Percentiles rank a stretch among this genome's conserved stretches.
phyloP scores from a whole-genome alignment of 164 flowering plant species.

The Magnolia changhungtana region DNA sequence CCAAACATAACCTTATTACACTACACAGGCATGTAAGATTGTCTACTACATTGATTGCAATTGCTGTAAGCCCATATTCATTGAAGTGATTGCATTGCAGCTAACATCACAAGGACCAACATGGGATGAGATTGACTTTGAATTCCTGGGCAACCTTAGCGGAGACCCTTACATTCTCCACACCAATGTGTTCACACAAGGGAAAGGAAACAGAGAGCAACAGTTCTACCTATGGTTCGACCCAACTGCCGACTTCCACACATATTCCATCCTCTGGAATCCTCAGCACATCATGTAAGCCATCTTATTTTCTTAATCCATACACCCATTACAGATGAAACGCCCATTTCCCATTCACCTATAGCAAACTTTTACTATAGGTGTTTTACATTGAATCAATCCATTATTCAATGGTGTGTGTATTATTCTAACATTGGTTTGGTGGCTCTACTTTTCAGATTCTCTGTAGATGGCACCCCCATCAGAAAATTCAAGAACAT shows the following conservation, averaged over 20 bases:
- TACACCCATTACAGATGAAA: neutral
- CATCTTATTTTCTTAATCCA: neutral
- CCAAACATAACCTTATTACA: neutral
- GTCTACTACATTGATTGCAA: neutral
- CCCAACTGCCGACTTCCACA: constrained; percentile 9
- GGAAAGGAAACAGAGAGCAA: constrained; percentile 9
- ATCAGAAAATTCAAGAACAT: constrained; percentile 7
- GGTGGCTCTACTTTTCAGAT: neutral
- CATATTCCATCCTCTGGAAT: constrained; percentile 8
- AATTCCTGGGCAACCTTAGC: constrained; percentile 9
- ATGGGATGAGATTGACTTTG: constrained; percentile 12
- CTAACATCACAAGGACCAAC: constrained; percentile 4
- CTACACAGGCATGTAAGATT: too few relatives aligned
- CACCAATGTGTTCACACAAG: constrained; percentile 13
- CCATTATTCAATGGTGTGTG: neutral
- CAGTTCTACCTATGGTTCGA: constrained; percentile 10
- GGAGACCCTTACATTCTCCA: constrained; percentile 11
- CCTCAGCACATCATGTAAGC: constrained; percentile 10
- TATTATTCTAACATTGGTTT: neutral
- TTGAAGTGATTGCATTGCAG: constrained; percentile 1
- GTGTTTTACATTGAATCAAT: too few relatives aligned
- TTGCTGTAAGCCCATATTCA: neutral
- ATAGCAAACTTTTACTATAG: neutral
- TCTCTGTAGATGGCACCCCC: constrained; percentile 11
- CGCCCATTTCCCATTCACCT: neutral